Conservation (phyloP, 2,329 filamentous ascomycete species). For the Trichoderma koningiopsis region DNA sequence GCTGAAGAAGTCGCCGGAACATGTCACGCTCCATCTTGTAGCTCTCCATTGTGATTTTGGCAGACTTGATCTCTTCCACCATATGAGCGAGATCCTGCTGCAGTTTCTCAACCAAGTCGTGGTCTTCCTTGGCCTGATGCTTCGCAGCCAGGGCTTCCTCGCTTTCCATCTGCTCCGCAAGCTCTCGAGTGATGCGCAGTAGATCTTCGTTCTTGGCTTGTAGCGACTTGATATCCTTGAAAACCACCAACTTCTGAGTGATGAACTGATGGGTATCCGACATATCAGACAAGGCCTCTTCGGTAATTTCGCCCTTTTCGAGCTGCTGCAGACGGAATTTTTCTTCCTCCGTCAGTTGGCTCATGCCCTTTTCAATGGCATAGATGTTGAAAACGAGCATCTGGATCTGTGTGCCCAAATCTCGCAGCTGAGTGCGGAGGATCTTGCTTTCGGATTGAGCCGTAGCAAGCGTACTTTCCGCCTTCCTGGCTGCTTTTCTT, state of each 20-base stretch:
- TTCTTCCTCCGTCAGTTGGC: slow-evolving; percentile 71
- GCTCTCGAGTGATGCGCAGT: slow-evolving; percentile 76
- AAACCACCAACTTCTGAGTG: slow-evolving; percentile 84
- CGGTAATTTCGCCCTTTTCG: slow-evolving; percentile 72
- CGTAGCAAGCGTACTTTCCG: slow-evolving; percentile 69
- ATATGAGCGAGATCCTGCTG: slow-evolving; percentile 72
- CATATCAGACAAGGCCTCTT: slow-evolving; percentile 70
- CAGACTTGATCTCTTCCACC: slow-evolving; percentile 81
- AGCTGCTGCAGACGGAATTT: slow-evolving; percentile 75
- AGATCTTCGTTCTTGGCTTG: slow-evolving; percentile 88
- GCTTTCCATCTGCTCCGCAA: slow-evolving; percentile 88
- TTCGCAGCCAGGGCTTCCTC: slow-evolving; percentile 75
- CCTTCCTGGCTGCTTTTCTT: slow-evolving; percentile 76
- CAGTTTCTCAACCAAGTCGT: slow-evolving; percentile 72
- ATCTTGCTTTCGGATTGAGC: slow-evolving; percentile 73
- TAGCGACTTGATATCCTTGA: slow-evolving; percentile 80
- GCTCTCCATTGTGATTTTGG: slow-evolving; percentile 83
- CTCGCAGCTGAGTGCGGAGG: slow-evolving; percentile 81
- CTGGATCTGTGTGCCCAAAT: slow-evolving; percentile 87
- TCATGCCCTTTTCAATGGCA: slow-evolving; percentile 76
- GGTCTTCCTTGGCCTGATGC: slow-evolving; percentile 63
- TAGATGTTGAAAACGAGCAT: slow-evolving; percentile 86
- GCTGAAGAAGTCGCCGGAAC: slow-evolving; percentile 91
- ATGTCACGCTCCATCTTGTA: slow-evolving; percentile 96
- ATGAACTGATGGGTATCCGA: slow-evolving; percentile 88